Evolutionary conservation across 495 filamentous ascomycete genomes (phyloP).

Genomic region (Xylaria bambusicola): DNA sequence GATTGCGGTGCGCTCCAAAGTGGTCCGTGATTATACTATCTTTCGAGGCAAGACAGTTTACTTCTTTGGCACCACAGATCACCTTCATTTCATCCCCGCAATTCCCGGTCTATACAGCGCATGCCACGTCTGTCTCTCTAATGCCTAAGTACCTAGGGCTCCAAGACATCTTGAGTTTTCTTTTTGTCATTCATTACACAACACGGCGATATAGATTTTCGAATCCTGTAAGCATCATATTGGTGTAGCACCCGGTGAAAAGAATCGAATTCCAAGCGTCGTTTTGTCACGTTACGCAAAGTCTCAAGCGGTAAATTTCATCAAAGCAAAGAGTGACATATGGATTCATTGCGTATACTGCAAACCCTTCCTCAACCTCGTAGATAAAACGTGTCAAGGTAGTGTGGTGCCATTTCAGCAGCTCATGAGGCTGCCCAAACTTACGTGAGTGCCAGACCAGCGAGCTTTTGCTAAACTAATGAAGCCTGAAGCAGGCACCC

Average conservation of each 20-base stretch:
- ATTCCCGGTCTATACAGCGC: background rate
- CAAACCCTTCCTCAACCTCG: no score
- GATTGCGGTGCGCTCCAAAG: background rate
- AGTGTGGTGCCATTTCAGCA: background rate
- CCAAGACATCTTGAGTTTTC: no score
- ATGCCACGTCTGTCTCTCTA: background rate
- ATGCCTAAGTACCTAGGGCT: background rate
- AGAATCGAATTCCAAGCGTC: background rate
- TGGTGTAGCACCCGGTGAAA: background rate
- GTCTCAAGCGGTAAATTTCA: background rate
- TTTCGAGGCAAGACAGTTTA: background rate
- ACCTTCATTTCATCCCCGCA: background rate
- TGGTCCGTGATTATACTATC: background rate
- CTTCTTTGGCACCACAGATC: background rate
- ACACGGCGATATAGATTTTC: background rate
- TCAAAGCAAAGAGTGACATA: background rate
- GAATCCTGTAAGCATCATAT: background rate
- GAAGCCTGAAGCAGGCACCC: background rate
- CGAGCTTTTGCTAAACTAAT: background rate
- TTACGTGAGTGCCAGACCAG: background rate
- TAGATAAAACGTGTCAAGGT: constrained; percentile 9
- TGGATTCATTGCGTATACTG: background rate
- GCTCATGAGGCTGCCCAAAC: constrained; percentile 4
- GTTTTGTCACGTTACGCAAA: background rate
- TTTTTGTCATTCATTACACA: background rate